Base-by-base conservation (phyloP, 805 yeast genomes). In the Dipodascus geniculatus region DNA sequence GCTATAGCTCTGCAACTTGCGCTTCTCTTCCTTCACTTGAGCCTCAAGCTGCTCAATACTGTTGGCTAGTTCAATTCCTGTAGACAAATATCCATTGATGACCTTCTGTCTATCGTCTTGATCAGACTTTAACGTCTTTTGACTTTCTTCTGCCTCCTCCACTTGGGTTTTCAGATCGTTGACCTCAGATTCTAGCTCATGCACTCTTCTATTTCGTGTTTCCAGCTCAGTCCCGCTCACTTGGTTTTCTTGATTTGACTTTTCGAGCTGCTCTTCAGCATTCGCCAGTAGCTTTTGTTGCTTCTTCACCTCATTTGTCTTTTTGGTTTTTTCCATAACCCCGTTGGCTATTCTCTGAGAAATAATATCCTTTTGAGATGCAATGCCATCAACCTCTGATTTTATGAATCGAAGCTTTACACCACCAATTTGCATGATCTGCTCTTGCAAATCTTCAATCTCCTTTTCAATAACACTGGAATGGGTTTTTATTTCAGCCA, bases 351-450 rank as follows among this genome's bases (percentile, higher is more conserved):
- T 73, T 60, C 80, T 81, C 48, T 79, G 78, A 35, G 69, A 71
- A 14, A 81, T 65, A 19, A 83, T 77, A 52, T 82, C 86, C 24
- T 85, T 76, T 61, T 80, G 78, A 60, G 85, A 86, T 48, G 74
- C 72, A 33, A 85, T 72, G 1, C 95, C 84, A 60, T 82, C 89
- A 6, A 93, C 96, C 62, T 81, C 85, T 1, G 95, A 79, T 56
- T 81, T 84, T 61, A 89, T 96, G 56, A 85, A 66, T 54, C 87
- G 80, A 58, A 93, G 73, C 57, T 81, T 81, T 6, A 86, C 83
- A 56, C 99, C 99, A 53, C 99, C 99, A 53, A 87, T 83, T 51
- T 85, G 83, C 86, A 90, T 80, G 42, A 93, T 87, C 63, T 82
- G 77, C 54, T 83, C 86, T 59, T 88, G 90, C 2, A 90, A 69